Percentiles rank a stretch among this genome's conserved stretches.
phyloP scores from a whole-genome alignment of 495 filamentous ascomycete species.

The Copromyces sp. region DNA sequence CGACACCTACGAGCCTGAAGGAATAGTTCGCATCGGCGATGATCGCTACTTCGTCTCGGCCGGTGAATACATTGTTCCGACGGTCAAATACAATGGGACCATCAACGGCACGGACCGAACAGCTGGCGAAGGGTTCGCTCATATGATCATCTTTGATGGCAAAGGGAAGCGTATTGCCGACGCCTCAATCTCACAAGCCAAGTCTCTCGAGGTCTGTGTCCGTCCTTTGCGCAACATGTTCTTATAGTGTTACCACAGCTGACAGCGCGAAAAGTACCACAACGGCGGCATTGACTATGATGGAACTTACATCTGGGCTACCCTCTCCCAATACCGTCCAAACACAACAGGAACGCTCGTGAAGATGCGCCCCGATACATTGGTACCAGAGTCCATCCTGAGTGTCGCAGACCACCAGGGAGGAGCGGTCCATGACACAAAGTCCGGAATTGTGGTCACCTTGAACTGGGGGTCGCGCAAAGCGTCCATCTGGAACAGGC shows the following conservation, averaged over 20 bases:
- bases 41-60: conserved; percentile 24
- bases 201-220: conserved; percentile 12
- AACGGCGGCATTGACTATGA: conserved; percentile 32
- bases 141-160: conserved; percentile 25
- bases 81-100: conserved; percentile 14
- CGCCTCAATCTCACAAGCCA: conserved; percentile 19
- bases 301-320: conserved; percentile 28
- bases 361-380: conserved; percentile 19
- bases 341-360: conserved; percentile 28
- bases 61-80: conserved; percentile 19
- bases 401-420: conserved; percentile 26
- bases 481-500: conserved; percentile 20
- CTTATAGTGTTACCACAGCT: background rate
- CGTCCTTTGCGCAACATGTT: background rate
- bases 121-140: conserved; percentile 22
- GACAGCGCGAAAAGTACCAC: conserved; percentile 16
- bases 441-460: conserved; percentile 19
- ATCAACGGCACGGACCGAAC: conserved; percentile 27
- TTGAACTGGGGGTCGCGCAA: conserved; percentile 28
- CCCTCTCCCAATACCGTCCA: conserved; percentile 27
- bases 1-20: conserved; percentile 30
- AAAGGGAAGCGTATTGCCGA: conserved; percentile 26
- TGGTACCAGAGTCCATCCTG: conserved; percentile 18
- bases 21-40: conserved; percentile 24
- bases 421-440: conserved; percentile 23